Evolutionary conservation across 352 stramenopile genomes (phyloP), one percentile per base, ranked within the genome.

Genomic region (Phytophthora sp.): DNA sequence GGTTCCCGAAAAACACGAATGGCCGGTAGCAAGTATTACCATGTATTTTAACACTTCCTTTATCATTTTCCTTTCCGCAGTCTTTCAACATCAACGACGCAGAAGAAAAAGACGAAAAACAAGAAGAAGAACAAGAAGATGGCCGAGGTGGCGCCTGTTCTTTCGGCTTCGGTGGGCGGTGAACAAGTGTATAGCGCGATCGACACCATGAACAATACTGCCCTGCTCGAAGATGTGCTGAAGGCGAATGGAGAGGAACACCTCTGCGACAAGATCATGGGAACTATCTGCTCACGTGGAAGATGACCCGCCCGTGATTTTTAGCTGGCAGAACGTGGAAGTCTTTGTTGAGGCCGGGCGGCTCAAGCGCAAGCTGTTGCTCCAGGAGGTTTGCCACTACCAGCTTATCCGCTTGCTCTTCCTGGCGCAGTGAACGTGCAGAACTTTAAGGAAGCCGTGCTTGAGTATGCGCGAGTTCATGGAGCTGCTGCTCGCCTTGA

Each of bases 391-490:
- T 15, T 13, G 17, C 38, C 51, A 42, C 51, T 58, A 43, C 51
- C 37, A 42, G 37, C 38, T 49, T n/a, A 42, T 26, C 51, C 37
- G 32, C 24, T 58, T 32, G 26, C 0, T 38, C 35, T 58, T 58
- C 51, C 38, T 58, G 38, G 8, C 12, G 13, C 20, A 38, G n/a
- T 58, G 51, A 58, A 23, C 11, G 37, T 58, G 51, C 35, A 58
- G 24, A 58, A 41, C 26, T 58, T 58, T 18, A 58, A 58, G 37
- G 38, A 50, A 42, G 51, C 51, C 12, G 51, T 58, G 38, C 26
- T 58, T 21, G 11, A 49, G 0, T 55, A 55, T 37, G 48, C 5
- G 4, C 2, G 31, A 21, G 11, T 44, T n/a, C 20, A 55, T 35
- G 51, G 26, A 58, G 26, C 38, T 45, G 9, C 10, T 50, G 27